These are phyloP conservation scores for Collariella sp. DNA, from an alignment of 495 filamentous ascomycete genomes.

Conservation along the genomic window DNA sequence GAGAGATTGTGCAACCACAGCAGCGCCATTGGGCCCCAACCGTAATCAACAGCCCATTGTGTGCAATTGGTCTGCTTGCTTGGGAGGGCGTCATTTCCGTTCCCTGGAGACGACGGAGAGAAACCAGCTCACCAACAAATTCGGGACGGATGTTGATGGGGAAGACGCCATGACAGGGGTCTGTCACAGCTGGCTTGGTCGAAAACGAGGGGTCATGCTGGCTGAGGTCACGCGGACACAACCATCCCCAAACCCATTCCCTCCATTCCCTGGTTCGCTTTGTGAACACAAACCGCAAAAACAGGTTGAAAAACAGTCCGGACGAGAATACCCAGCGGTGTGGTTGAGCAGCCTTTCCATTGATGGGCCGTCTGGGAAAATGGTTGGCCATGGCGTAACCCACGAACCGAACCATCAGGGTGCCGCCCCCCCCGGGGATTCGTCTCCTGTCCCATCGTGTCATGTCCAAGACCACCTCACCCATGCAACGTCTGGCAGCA, in stretches of 20 bases:
- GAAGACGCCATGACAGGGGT: neutral
- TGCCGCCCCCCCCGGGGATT: no score
- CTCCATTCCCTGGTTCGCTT: neutral
- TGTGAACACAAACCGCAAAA: neutral
- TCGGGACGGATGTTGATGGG: no score
- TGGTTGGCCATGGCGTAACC: neutral
- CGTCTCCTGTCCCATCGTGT: no score
- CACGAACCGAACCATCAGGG: neutral
- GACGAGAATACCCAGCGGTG: neutral
- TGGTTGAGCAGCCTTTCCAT: neutral
- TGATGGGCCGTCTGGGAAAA: neutral
- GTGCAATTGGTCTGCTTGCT: no score
- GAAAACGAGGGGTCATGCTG: conserved; percentile 2
- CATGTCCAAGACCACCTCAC: no score
- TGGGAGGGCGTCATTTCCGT: no score
- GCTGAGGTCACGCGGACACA: conserved; percentile 5
- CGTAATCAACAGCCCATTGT: no score
- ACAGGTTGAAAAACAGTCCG: no score
- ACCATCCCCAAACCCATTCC: no score
- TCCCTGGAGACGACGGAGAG: no score
- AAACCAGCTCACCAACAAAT: neutral
- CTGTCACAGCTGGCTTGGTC: neutral
- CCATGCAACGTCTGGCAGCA: no score
- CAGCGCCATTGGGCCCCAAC: neutral
- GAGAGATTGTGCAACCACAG: neutral